Evolutionary conservation across 1,139 yeast species (phyloP).

Genomic region (Yamadazyma sp.): DNA sequence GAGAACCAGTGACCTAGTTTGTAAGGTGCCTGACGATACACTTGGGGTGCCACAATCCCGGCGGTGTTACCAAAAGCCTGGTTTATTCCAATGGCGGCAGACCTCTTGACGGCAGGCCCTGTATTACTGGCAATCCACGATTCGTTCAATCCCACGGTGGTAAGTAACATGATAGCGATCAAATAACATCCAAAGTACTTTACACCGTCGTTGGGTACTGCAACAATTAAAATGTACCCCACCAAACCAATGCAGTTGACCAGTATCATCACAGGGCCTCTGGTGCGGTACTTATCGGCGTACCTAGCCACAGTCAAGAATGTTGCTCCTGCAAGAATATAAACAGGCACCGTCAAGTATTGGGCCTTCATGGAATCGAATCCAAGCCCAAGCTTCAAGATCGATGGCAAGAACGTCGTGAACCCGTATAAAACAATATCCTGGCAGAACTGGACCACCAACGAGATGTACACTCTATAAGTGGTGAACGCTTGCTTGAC

Average conservation of each 20-base stretch:
- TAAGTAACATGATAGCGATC: slow-evolving; percentile 37
- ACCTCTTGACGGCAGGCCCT: slow-evolving; percentile 46
- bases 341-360: slow-evolving; percentile 23
- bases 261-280: slow-evolving; percentile 20
- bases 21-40: slow-evolving; percentile 36
- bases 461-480: slow-evolving; percentile 37
- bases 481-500: slow-evolving; percentile 31
- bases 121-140: slow-evolving; percentile 47
- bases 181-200: slow-evolving; percentile 50
- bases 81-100: slow-evolving; percentile 44
- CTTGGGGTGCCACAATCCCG: slow-evolving; percentile 49
- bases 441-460: slow-evolving; percentile 46
- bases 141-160: slow-evolving; percentile 42
- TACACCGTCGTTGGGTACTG: slow-evolving; percentile 27
- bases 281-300: slow-evolving; percentile 33
- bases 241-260: slow-evolving; percentile 30
- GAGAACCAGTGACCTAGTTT: slow-evolving; percentile 36
- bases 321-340: slow-evolving; percentile 37
- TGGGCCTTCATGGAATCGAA: slow-evolving; percentile 45
- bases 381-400: slow-evolving; percentile 42
- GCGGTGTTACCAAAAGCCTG: slow-evolving; percentile 46
- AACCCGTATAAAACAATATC: slow-evolving; percentile 49
- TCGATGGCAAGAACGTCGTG: slow-evolving; percentile 49
- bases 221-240: slow-evolving; percentile 41
- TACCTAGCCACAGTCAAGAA: slow-evolving; percentile 34